Base-by-base conservation (phyloP, 2,329 filamentous ascomycete genomes). In the Metarhizium album region DNA sequence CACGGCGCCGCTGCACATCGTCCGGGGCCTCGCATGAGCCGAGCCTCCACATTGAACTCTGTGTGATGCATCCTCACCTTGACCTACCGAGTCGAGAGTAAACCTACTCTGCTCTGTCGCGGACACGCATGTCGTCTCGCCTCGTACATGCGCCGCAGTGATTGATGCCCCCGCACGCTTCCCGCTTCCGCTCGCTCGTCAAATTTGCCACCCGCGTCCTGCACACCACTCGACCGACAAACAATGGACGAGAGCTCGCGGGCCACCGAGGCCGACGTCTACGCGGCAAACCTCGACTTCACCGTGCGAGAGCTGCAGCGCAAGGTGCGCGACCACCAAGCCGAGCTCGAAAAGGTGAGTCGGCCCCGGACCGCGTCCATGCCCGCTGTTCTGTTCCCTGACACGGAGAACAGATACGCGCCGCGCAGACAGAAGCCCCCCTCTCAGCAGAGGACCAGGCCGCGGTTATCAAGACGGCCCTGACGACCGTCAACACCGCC, bases 271-370 rank as follows among this genome's bases (percentile, higher is more conserved):
- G 58, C 58, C 3, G 59, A 64, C 46, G 51, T 57, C 23, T 65
- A 70, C 55, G 60, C 61, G n/a, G 54, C 72, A 42, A 79, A 76
- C 59, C 70, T 91, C 43, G 79, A 87, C 52, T 75, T 78, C 49
- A 88, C 86, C 2, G 61, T 90, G 43, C 76, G 74, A 54, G 82
- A 85, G 61, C 76, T 91, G 1, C 80, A 86, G 62, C 69, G 67
- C 16, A 72, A 72, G 58, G 73, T 83, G 29, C 68, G 70, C 50
- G 74, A 82, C 59, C 74, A 79, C 54, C 74, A 81, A 59, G 63
- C 65, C 48, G 67, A 72, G 48, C 64, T 83, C 18, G 64, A 69
- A 51, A 70, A 70, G 63, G 76, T 78, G 58, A 45, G 57, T 43
- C 16, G n/a, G n/a, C n/a, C n/a, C n/a, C n/a, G n/a, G n/a, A n/a